These are phyloP conservation scores for Sporothrix curviconia DNA, from an alignment of 2,329 filamentous ascomycete species.

Conservation along the genomic window DNA sequence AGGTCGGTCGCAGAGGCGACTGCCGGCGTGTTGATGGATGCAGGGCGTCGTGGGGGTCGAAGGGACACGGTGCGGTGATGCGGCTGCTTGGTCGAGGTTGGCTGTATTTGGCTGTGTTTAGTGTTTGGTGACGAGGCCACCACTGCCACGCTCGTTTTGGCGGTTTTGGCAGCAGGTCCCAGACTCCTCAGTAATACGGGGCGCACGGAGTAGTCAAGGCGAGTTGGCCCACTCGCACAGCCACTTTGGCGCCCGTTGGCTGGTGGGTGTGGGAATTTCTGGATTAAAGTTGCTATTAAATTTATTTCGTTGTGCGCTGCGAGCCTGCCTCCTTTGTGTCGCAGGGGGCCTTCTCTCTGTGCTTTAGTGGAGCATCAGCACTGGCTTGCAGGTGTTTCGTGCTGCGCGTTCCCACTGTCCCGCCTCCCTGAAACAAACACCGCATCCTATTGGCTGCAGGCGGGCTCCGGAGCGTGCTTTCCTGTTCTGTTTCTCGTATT, in stretches of 20 bases:
- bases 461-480: background rate
- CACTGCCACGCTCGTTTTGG: constrained; percentile 10
- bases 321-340: background rate
- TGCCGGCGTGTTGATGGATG: constrained; percentile 1
- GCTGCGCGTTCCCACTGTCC: constrained; percentile 5
- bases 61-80: background rate
- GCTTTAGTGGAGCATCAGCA: no score
- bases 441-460: constrained; percentile 9
- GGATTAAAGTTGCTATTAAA: constrained; percentile 7
- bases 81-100: constrained; percentile 4
- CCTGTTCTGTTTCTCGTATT: background rate
- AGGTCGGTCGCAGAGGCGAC: background rate
- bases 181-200: background rate
- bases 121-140: constrained; percentile 14
- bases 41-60: background rate
- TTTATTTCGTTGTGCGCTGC: background rate
- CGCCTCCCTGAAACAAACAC: constrained; percentile 12
- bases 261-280: background rate
- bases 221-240: constrained; percentile 17
- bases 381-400: background rate
- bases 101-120: constrained; percentile 4
- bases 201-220: background rate
- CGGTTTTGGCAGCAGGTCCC: background rate
- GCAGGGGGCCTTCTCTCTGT: constrained; percentile 1
- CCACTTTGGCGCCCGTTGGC: constrained; percentile 14